These are phyloP conservation scores for Botryococcus braunii DNA, from an alignment of 163 green algal genomes.

Conservation along the genomic window DNA sequence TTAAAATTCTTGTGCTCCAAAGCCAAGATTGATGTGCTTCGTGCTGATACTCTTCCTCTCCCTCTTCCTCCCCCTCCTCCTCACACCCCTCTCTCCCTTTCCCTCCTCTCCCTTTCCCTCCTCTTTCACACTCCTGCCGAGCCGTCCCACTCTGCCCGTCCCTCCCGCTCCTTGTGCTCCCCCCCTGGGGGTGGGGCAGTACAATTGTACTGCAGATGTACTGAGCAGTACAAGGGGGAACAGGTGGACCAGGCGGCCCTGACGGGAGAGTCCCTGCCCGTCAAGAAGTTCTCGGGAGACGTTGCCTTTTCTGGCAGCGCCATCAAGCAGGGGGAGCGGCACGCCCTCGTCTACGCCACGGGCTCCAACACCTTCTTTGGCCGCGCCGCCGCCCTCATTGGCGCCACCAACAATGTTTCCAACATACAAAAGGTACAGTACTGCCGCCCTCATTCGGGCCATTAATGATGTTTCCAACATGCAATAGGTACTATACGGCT, in stretches of 20 bases:
- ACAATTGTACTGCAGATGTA: slow-evolving; percentile 1
- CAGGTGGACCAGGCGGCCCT: slow-evolving; percentile 87
- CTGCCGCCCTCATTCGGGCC: slow-evolving; percentile 40
- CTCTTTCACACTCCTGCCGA: background rate
- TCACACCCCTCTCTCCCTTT: background rate
- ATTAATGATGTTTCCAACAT: slow-evolving; percentile 72
- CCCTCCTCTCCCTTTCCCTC: background rate
- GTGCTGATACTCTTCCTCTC: background rate
- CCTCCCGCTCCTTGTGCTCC: background rate
- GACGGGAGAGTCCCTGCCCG: slow-evolving; percentile 84
- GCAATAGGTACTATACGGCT: slow-evolving; percentile 48
- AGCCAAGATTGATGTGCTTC: no score
- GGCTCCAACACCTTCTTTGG: slow-evolving; percentile 84
- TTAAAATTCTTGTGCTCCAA: no score
- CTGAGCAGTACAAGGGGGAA: background rate
- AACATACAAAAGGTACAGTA: slow-evolving; percentile 61
- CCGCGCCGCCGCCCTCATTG: slow-evolving; percentile 53
- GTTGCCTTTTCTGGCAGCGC: slow-evolving; percentile 72
- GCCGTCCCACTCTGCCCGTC: background rate
- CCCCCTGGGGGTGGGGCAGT: background rate
- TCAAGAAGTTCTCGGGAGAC: slow-evolving; percentile 76
- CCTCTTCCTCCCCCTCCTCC: background rate
- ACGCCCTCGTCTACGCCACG: slow-evolving; percentile 52
- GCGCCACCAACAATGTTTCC: slow-evolving; percentile 55
- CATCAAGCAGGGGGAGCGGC: slow-evolving; percentile 68